Base-by-base conservation (phyloP, 495 filamentous ascomycete genomes). In the Barbatosphaeria neglecta region DNA sequence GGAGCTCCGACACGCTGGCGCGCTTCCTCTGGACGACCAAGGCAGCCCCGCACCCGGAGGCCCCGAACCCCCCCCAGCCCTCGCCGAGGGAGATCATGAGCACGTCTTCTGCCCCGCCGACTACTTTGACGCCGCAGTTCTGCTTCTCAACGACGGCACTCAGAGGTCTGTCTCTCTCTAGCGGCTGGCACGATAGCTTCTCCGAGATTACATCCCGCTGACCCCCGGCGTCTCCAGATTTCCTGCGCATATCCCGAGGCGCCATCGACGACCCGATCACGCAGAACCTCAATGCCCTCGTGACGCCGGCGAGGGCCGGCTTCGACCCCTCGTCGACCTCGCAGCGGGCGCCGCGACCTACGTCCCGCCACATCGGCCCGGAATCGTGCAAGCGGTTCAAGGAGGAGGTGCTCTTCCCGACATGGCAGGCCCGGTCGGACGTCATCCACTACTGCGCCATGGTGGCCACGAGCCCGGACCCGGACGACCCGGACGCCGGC, bases 181-280 rank as follows among this genome's bases (percentile, higher is more conserved):
- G 37, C 31, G 22, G 39, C 13, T 3, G 6, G 9, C 2, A 35
- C n/a, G n/a, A n/a, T n/a, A 33, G 42, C 40, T 31, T 18, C 22
- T 17, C n/a, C n/a, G n/a, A n/a, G n/a, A 41, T 45, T 51, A 11
- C 6, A 25, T 22, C 11, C 15, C 16, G 41, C 41, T 52, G 38
- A 51, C 3, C 38, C 49, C 45, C n/a, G 35, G 41, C 24, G 8
- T 44, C 24, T 44, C 24, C 55, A 98, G 92, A 95, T 59, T 98
- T 98, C 65, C 78, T 98, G n/a, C 84, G 86, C 18, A 51, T 93
- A 48, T 96, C 92, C 6, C 78, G 92, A 46, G 73, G 77, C 46
- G 77, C 85, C 20, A 85, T 95, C 52, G 92, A 98, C 60, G 92
- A 98, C 59, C 85, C 84, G 15, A 95, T 98, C 53, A 80, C 80